Conservation (phyloP, 305 asterid species). For the Lippia alba region DNA sequence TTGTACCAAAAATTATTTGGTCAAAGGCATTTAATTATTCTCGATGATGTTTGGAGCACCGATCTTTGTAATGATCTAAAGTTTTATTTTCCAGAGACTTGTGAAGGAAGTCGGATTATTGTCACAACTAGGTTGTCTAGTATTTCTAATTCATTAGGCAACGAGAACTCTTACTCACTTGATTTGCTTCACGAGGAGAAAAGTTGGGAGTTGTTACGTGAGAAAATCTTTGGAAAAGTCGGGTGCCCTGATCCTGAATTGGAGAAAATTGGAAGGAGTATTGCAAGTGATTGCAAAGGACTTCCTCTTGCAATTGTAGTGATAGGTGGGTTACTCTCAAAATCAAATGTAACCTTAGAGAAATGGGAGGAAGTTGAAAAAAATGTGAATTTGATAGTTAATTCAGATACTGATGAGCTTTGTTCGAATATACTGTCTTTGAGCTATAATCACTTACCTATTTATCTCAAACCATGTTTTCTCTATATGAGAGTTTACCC, state of each 20-base stretch:
- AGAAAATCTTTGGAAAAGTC: background rate
- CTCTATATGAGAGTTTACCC: background rate
- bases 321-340: background rate
- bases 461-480: slow-evolving; percentile 3
- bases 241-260: slow-evolving; percentile 27
- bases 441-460: background rate
- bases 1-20: background rate
- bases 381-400: background rate
- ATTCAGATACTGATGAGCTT: background rate
- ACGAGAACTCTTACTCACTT: background rate
- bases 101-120: too few species aligned
- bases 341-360: background rate
- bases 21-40: too few species aligned
- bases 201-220: slow-evolving; percentile 25
- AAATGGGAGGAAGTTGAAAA: background rate
- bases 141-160: background rate
- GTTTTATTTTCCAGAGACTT: too few species aligned
- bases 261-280: slow-evolving; percentile 6
- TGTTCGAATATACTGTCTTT: background rate
- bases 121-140: too few species aligned
- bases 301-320: background rate
- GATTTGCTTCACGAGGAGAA: background rate
- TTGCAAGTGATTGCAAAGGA: background rate
- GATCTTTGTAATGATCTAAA: too few species aligned
- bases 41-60: too few species aligned